A percentile compares a stretch with the other conserved stretches of the same genome.
These are phyloP conservation scores for Tetratostichococcus sp. DNA, from an alignment of 139 green algal genomes.

Conservation along the genomic window DNA sequence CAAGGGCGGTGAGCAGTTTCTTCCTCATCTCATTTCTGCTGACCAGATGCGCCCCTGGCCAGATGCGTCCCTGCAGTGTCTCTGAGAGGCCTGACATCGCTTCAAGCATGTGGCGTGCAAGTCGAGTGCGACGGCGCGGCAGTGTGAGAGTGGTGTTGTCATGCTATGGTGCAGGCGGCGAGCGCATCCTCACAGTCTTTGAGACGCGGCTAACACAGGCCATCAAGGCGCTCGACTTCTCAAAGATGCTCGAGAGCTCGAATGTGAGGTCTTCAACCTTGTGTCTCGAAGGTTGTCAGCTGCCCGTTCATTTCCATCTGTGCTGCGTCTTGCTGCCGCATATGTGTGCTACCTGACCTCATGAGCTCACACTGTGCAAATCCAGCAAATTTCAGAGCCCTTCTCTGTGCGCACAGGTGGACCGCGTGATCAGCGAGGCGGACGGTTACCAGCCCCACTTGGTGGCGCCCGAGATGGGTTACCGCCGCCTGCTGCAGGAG, in stretches of 20 bases:
- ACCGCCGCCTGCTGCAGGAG: conserved; percentile 83
- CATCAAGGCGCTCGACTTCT: conserved; percentile 84
- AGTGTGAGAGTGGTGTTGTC: too few species aligned
- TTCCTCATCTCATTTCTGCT: too few species aligned
- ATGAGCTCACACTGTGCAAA: too few species aligned
- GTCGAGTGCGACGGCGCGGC: too few species aligned
- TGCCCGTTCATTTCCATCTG: too few species aligned
- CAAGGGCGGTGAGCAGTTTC: conserved; percentile 56
- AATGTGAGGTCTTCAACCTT: not conserved
- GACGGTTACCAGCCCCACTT: conserved; percentile 97
- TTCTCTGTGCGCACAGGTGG: not conserved
- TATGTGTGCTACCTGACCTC: too few species aligned
- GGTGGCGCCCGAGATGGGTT: conserved; percentile 93
- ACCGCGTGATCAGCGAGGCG: conserved; percentile 81
- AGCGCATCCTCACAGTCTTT: conserved; percentile 86
- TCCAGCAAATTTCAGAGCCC: too few species aligned
- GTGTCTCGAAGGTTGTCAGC: too few species aligned
- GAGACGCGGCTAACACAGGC: conserved; percentile 85
- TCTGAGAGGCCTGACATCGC: too few species aligned
- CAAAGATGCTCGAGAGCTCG: conserved; percentile 15
- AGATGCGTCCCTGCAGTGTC: too few species aligned
- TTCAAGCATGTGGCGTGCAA: too few species aligned
- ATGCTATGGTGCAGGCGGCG: conserved; percentile 49
- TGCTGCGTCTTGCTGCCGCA: too few species aligned
- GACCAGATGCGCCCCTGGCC: not conserved